A percentile compares a stretch with the other conserved stretches of the same genome.
phyloP scores from a whole-genome alignment of 257 asterid species.

The Gentiana dahurica region DNA sequence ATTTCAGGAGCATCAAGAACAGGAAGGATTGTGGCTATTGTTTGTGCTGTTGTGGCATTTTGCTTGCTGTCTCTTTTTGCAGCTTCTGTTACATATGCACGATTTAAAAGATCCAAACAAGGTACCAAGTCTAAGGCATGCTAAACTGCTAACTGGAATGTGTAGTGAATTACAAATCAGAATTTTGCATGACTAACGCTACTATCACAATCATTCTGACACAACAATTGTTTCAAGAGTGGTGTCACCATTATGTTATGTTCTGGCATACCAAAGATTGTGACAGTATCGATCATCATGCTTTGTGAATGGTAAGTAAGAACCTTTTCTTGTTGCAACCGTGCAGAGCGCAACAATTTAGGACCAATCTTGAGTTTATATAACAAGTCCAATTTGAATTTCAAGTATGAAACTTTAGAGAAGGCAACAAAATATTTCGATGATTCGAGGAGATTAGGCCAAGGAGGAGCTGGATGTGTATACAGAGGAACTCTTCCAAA shows the following conservation, averaged over 20 bases:
- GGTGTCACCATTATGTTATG: too few species aligned
- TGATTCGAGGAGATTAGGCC: constrained; percentile 50
- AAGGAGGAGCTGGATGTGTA: constrained; percentile 95
- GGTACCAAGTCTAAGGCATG: constrained; percentile 21
- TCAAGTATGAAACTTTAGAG: constrained; percentile 73
- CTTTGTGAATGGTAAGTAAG: too few species aligned
- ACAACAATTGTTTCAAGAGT: too few species aligned
- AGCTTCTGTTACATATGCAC: constrained; percentile 30
- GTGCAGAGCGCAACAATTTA: constrained; percentile 57
- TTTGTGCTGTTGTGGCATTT: constrained; percentile 43
- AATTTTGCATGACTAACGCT: too few species aligned
- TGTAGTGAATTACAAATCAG: too few species aligned
- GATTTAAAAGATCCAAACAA: constrained; percentile 39
- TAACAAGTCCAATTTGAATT: constrained; percentile 66
- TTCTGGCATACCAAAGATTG: too few species aligned
- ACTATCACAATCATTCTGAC: too few species aligned
- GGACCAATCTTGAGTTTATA: constrained; percentile 51
- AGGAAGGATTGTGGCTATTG: constrained; percentile 44
- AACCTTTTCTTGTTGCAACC: background rate
- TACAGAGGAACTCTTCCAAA: constrained; percentile 55
- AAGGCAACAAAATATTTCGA: constrained; percentile 79
- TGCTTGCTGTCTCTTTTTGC: constrained; percentile 47
- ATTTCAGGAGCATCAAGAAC: constrained; percentile 33
- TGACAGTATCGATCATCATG: too few species aligned
- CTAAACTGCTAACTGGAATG: too few species aligned